phyloP scores from a whole-genome alignment of 306 rosid species.

The Gastrolobium villosum region DNA sequence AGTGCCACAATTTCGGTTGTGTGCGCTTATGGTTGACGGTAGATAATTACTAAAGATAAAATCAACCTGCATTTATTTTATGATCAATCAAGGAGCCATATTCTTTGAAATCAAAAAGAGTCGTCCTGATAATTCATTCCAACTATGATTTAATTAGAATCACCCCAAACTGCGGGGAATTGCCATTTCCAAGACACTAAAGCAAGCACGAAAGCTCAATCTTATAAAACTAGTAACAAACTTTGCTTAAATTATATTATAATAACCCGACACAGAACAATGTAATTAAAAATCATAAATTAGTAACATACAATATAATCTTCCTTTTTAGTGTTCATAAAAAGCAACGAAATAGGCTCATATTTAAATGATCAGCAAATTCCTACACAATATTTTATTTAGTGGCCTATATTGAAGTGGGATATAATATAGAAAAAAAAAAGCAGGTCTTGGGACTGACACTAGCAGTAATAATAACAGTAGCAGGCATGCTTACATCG shows the following conservation, averaged over 20 bases:
- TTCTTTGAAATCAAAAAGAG: neutral
- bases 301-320: neutral
- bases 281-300: neutral
- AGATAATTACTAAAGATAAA: neutral
- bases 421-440: neutral
- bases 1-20: neutral
- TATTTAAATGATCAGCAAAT: slow-evolving; percentile 5
- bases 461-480: slow-evolving; percentile 44
- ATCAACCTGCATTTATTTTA: slow-evolving; percentile 15
- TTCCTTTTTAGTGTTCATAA: neutral
- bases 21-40: neutral
- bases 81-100: slow-evolving; percentile 6
- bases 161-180: neutral
- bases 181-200: neutral
- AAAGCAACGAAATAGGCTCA: neutral
- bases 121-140: neutral
- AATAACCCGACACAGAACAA: neutral
- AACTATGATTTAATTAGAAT: neutral
- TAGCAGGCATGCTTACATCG: slow-evolving; percentile 50
- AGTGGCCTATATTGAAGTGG: neutral
- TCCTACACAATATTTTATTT: neutral
- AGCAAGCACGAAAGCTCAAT: neutral
- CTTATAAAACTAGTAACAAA: neutral
- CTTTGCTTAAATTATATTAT: slow-evolving; percentile 1
- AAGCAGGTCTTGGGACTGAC: slow-evolving; percentile 39